A percentile compares a stretch with the other conserved stretches of the same genome.
These are phyloP conservation scores for Globisporangium nodosum DNA, from an alignment of 352 stramenopile genomes.

Conservation along the genomic window DNA sequence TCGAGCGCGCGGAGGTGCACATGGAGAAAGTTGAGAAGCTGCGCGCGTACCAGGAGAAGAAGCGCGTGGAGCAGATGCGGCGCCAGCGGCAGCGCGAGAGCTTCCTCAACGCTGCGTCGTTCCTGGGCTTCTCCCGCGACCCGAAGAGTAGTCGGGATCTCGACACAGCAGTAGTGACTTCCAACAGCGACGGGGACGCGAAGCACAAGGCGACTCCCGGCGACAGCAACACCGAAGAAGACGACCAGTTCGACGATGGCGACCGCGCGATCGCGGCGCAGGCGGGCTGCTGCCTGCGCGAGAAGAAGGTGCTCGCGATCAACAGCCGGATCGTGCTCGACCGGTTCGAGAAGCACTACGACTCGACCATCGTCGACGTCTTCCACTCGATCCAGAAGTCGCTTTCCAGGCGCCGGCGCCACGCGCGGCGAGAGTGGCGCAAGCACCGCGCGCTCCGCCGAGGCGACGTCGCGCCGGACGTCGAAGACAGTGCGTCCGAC, in stretches of 20 bases:
- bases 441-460: not conserved
- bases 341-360: constrained; percentile 54
- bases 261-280: not conserved
- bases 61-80: constrained; percentile 25
- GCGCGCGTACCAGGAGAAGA: constrained; percentile 42
- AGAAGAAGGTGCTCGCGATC: constrained; percentile 52
- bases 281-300: constrained; percentile 31
- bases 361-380: constrained; percentile 53
- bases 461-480: not conserved
- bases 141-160: not conserved
- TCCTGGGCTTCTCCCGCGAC: constrained; percentile 10
- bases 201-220: not conserved
- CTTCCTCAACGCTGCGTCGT: constrained; percentile 18
- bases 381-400: constrained; percentile 41
- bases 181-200: not conserved
- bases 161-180: not conserved
- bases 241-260: not conserved
- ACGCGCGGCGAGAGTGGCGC: constrained; percentile 7
- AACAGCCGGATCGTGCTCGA: constrained; percentile 47
- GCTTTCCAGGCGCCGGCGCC: constrained; percentile 15
- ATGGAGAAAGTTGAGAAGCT: constrained; percentile 64
- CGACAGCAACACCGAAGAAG: constrained; percentile 12
- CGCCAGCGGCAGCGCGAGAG: constrained; percentile 26
- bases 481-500: not conserved
- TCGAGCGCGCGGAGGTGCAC: constrained; percentile 42